phyloP scores from a whole-genome alignment of 208 protist species.

The Trypanosoma theileri region DNA sequence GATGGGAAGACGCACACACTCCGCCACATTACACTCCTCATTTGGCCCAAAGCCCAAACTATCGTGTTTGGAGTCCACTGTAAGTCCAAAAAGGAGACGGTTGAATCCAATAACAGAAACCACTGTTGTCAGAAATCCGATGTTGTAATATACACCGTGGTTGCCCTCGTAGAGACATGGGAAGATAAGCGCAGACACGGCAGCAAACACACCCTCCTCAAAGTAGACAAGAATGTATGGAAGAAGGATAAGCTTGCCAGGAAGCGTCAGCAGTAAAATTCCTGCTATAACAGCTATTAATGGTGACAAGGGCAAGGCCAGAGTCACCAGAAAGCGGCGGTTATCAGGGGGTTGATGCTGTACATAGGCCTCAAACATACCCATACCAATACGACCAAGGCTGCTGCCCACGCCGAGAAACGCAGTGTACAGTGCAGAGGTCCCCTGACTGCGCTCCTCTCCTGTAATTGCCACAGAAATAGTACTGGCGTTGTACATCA shows the following conservation, averaged over 20 bases:
- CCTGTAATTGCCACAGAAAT: constrained; percentile 64
- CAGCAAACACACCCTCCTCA: constrained; percentile 45
- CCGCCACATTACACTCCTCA: constrained; percentile 33
- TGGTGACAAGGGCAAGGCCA: constrained; percentile 44
- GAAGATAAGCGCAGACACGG: constrained; percentile 49
- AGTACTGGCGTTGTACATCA: constrained; percentile 67
- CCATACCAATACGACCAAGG: constrained; percentile 53
- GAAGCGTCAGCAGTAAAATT: constrained; percentile 60
- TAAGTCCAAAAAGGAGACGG: constrained; percentile 53
- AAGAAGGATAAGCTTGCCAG: constrained; percentile 52
- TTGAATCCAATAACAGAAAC: constrained; percentile 58
- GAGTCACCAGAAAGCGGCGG: constrained; percentile 47
- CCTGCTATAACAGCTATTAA: constrained; percentile 54
- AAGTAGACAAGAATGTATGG: constrained; percentile 75
- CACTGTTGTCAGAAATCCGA: constrained; percentile 41
- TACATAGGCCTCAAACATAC: constrained; percentile 66
- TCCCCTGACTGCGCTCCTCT: constrained; percentile 30
- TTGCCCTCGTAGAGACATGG: constrained; percentile 45
- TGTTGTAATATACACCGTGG: constrained; percentile 49
- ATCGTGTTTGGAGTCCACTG: constrained; percentile 43
- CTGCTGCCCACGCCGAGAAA: constrained; percentile 65
- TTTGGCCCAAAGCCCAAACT: constrained; percentile 27
- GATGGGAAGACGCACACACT: constrained; percentile 46
- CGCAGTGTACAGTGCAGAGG: constrained; percentile 63
- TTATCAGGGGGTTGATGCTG: constrained; percentile 53